Percentiles rank a stretch among this genome's conserved stretches.
phyloP scores from a whole-genome alignment of 139 green algal species.

The Gonium pectorale region DNA sequence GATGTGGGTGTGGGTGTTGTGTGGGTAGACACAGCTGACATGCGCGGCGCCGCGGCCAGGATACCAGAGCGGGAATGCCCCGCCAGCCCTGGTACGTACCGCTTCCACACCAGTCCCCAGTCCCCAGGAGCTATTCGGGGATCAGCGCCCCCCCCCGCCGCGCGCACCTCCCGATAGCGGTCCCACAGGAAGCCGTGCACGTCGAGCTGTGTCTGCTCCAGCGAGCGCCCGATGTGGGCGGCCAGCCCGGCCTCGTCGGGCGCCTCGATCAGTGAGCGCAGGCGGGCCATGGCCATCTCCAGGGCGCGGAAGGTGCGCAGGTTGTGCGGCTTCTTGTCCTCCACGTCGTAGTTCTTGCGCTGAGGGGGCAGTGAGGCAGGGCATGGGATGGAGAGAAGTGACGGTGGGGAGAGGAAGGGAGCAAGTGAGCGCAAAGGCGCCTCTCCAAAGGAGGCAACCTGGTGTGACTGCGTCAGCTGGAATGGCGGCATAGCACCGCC shows the following conservation, averaged over 20 bases:
- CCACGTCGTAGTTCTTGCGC: slow-evolving; percentile 66
- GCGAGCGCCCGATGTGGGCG: not conserved
- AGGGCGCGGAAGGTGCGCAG: slow-evolving; percentile 82
- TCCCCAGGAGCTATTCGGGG: not conserved
- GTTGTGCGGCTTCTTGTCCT: slow-evolving; percentile 57
- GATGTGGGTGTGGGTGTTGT: no score
- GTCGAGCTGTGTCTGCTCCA: slow-evolving; percentile 33
- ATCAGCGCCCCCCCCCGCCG: no score
- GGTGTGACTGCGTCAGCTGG: no score
- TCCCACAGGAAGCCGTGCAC: slow-evolving; percentile 93
- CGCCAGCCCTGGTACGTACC: no score
- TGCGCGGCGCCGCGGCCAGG: no score
- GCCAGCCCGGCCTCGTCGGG: slow-evolving; percentile 38
- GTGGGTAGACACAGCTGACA: no score
- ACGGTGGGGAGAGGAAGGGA: not conserved
- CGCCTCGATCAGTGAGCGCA: slow-evolving; percentile 75
- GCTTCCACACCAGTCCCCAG: no score
- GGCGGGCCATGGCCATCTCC: slow-evolving; percentile 77
- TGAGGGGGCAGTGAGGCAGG: no score
- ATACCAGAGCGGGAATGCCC: no score
- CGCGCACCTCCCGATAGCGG: slow-evolving; percentile 77
- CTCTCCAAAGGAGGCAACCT: no score
- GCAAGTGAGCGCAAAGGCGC: no score
- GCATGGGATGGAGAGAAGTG: not conserved
- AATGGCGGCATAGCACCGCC: no score